These are phyloP conservation scores for Kwoniella dejecticola DNA, from an alignment of 768 basidiomycete species.

Conservation along the genomic window DNA sequence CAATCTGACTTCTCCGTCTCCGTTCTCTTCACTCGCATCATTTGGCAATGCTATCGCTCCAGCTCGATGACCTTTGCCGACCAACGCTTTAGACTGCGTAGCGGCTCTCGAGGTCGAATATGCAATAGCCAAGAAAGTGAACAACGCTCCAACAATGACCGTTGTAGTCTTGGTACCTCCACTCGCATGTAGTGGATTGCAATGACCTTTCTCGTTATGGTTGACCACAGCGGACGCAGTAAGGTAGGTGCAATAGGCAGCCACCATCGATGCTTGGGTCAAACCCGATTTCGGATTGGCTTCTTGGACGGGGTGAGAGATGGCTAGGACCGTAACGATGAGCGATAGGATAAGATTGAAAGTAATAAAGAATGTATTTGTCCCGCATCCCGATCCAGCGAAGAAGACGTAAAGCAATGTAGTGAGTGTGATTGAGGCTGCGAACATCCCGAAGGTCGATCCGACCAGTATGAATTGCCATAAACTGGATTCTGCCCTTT, in stretches of 20 bases:
- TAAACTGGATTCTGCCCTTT: conserved; percentile 76
- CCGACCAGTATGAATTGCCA: conserved; percentile 97
- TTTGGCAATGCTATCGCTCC: conserved; percentile 64
- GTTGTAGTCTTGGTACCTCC: conserved; percentile 75
- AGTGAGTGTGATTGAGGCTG: conserved; percentile 78
- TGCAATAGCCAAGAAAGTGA: conserved; percentile 97
- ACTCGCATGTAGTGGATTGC: conserved; percentile 81
- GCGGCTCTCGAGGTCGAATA: conserved; percentile 96
- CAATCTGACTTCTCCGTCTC: conserved; percentile 62
- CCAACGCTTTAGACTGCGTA: conserved; percentile 87
- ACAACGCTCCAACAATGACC: conserved; percentile 84
- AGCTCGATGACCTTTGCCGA: conserved; percentile 67
- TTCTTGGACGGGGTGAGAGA: conserved; percentile 85
- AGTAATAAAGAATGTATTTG: conserved; percentile 97
- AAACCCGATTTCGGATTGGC: conserved; percentile 91
- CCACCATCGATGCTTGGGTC: conserved; percentile 95
- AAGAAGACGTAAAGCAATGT: conserved; percentile 90
- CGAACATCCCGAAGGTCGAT: conserved; percentile 87
- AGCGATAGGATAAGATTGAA: conserved; percentile 83
- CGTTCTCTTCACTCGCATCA: conserved; percentile 63
- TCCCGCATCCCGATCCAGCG: conserved; percentile 76
- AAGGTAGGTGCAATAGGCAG: conserved; percentile 94
- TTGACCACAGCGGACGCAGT: conserved; percentile 91
- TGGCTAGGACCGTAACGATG: conserved; percentile 75
- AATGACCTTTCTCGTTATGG: conserved; percentile 69